Base-by-base conservation (phyloP, 805 yeast genomes). In the Candida schatavii region DNA sequence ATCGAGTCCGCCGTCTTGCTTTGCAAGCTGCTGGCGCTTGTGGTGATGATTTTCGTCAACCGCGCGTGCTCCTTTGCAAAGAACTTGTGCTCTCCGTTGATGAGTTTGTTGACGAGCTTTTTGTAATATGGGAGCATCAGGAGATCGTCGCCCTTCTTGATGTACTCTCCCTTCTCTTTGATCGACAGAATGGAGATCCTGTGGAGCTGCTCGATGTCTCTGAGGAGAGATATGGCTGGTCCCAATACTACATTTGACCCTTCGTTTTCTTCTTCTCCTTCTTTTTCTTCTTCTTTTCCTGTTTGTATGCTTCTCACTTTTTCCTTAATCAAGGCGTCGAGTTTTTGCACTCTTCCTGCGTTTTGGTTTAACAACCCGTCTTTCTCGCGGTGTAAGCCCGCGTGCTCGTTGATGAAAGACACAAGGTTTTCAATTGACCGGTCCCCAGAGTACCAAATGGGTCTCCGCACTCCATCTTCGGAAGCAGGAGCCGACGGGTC, bases 1-100 rank as follows among this genome's bases (percentile, higher is more conserved):
- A 81, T 66, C 43, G 72, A 68, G 51, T 83, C 89, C 15, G 63
- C 58, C 30, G 76, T 70, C n/a, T 54, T 62, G 9, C 58, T 54
- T 29, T 61, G 61, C 40, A 80, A 50, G 35, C 62, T 57, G 13
- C 64, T 65, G 11, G 49, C 37, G 41, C 58, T 59, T 14, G 64
- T 63, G 7, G 54, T 46, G 29, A 81, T 45, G 21, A 81, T 61
- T 20, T 61, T 62, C 7, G 56, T 50, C 39, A 83, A 65, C 45
- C 88, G 69, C 3, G 50, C 47, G 15, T 61, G 41, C 59, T 83
- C 88, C 29, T 57, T 59, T 7, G 47, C 46, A 37, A 81, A 58
- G 53, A 70, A 78, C 2, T 57, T 61, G 3, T 50, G 50, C 34
- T 75, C 75, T 9, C 78, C 79, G 41, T 66, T 62, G 31, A 68